Evolutionary conservation across 1,284 basidiomycete species (phyloP).

Genomic region (Vanrija pseudolonga): DNA sequence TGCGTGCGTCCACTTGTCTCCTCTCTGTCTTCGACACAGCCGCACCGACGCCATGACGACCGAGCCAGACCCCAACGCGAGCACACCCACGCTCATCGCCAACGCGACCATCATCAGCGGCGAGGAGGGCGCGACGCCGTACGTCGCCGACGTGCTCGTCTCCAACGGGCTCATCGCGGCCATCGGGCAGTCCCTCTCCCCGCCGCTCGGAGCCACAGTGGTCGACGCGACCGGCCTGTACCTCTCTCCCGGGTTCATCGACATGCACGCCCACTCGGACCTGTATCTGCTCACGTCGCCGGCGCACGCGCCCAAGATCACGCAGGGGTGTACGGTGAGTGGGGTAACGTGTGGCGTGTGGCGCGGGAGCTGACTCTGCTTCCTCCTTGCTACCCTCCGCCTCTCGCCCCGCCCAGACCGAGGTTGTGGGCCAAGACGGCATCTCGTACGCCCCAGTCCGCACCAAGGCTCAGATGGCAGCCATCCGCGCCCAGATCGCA

Average conservation of each 20-base stretch:
- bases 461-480: constrained; percentile 15
- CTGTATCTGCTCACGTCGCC: constrained; percentile 42
- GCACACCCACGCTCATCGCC: constrained; percentile 20
- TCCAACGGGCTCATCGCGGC: constrained; percentile 21
- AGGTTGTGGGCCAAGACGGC: constrained; percentile 48
- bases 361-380: too few species aligned
- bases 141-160: constrained; percentile 34
- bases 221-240: constrained; percentile 30
- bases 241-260: constrained; percentile 46
- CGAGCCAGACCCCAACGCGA: too few species aligned
- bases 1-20: too few species aligned
- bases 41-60: too few species aligned
- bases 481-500: constrained; percentile 45
- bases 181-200: constrained; percentile 6
- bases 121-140: constrained; percentile 25
- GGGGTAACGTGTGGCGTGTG: too few species aligned
- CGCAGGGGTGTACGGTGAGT: constrained; percentile 45
- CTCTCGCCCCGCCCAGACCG: constrained; percentile 21
- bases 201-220: background rate
- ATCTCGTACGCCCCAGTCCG: constrained; percentile 42
- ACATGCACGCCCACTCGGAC: constrained; percentile 48
- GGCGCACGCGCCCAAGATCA: constrained; percentile 41
- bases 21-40: too few species aligned
- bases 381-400: too few species aligned
- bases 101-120: constrained; percentile 32